Evolutionary conservation across 2,329 filamentous ascomycete species (phyloP).

Genomic region (Chaetomium globosum): DNA sequence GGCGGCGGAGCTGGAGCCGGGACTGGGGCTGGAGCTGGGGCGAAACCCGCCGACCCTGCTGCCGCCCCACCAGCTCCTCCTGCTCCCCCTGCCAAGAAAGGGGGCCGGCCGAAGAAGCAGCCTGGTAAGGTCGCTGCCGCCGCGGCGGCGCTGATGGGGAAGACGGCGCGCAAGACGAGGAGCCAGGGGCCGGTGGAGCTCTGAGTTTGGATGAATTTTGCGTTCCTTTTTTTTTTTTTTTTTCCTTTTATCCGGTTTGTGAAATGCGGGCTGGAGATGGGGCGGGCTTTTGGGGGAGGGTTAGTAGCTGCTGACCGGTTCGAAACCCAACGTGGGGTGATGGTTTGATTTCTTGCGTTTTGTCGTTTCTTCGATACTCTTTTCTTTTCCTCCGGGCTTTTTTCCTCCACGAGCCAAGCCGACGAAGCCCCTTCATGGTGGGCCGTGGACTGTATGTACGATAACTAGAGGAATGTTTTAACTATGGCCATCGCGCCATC

Average conservation of each 20-base stretch:
- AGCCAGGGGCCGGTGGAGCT: slow-evolving; percentile 37
- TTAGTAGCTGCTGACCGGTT: background rate
- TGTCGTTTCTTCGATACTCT: background rate
- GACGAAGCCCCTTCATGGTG: background rate
- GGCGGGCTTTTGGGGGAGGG: background rate
- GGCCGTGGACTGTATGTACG: background rate
- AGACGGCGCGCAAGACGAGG: slow-evolving; percentile 36
- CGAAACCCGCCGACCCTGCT: background rate
- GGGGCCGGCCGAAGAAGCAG: slow-evolving; percentile 44
- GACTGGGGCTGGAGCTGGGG: too few relatives aligned
- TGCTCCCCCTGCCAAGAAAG: slow-evolving; percentile 37
- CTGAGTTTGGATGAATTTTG: slow-evolving; percentile 1
- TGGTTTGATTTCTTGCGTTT: background rate
- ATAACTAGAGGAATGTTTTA: background rate
- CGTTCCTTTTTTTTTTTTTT: background rate
- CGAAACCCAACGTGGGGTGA: slow-evolving; percentile 3
- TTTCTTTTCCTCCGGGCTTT: background rate
- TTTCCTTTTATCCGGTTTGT: background rate
- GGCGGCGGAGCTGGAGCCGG: too few relatives aligned
- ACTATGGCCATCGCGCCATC: background rate
- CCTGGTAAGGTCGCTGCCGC: slow-evolving; percentile 29
- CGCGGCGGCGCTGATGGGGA: slow-evolving; percentile 28
- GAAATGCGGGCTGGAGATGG: background rate
- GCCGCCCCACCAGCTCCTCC: slow-evolving; percentile 7
- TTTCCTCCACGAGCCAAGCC: background rate